phyloP scores from a whole-genome alignment of 202 grass and related monocot genomes.

The Zizania palustris region DNA sequence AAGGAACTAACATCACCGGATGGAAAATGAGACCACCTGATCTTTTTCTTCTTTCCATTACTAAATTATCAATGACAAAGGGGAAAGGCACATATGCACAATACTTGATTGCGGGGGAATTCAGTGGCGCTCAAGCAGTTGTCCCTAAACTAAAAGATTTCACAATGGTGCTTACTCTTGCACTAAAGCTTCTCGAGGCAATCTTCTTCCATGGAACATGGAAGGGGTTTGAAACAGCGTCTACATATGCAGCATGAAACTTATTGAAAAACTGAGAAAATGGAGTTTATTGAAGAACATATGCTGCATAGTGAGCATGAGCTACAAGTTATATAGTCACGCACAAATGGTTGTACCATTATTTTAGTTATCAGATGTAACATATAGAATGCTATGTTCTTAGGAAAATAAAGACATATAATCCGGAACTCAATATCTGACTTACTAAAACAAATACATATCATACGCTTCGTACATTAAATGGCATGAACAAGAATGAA shows the following conservation, averaged over 20 bases:
- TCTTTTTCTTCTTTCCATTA: conserved; percentile 35
- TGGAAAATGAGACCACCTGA: neutral
- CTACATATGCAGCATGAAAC: conserved; percentile 87
- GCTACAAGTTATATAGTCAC: neutral
- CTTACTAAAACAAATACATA: too few relatives aligned
- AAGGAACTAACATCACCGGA: conserved; percentile 17
- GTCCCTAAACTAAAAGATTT: conserved; percentile 76
- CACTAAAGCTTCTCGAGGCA: conserved; percentile 76
- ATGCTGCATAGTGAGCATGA: neutral
- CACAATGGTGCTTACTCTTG: conserved; percentile 77
- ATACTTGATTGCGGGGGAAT: neutral
- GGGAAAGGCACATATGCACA: neutral
- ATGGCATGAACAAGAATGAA: neutral
- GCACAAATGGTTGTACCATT: neutral
- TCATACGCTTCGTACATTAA: neutral
- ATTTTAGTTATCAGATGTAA: neutral
- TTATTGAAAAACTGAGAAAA: conserved; percentile 87
- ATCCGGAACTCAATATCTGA: too few relatives aligned
- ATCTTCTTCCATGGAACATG: conserved; percentile 99
- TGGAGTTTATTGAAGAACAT: neutral
- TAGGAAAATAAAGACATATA: neutral
- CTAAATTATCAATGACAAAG: neutral
- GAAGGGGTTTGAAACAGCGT: conserved; percentile 92
- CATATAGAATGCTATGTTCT: neutral
- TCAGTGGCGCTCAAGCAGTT: conserved; percentile 40